Evolutionary conservation across 2,329 filamentous ascomycete species (phyloP).

Genomic region (Talaromyces verruculosus): DNA sequence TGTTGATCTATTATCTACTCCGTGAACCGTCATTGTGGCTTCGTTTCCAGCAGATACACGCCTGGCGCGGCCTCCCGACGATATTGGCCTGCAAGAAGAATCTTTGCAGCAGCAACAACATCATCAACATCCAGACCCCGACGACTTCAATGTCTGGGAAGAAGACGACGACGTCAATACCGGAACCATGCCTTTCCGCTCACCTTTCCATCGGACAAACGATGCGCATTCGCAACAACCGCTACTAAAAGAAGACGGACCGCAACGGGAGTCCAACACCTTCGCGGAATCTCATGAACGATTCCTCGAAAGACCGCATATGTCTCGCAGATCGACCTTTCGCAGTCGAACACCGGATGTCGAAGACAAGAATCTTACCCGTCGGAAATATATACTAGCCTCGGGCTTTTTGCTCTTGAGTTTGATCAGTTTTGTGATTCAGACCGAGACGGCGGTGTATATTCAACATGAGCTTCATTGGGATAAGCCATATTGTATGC

Average conservation of each 20-base stretch:
- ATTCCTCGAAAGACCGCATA: slow-evolving; percentile 41
- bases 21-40: slow-evolving; percentile 22
- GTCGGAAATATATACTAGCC: slow-evolving; percentile 83
- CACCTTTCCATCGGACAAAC: slow-evolving; percentile 48
- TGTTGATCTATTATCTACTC: background rate
- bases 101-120: background rate
- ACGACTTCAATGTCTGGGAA: slow-evolving; percentile 17
- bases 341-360: slow-evolving; percentile 73
- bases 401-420: slow-evolving; percentile 79
- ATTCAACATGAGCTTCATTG: slow-evolving; percentile 89
- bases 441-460: slow-evolving; percentile 94
- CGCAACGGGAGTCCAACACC: slow-evolving; percentile 38
- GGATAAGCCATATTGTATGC: slow-evolving; percentile 99
- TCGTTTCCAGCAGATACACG: slow-evolving; percentile 11
- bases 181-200: slow-evolving; percentile 49
- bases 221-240: slow-evolving; percentile 55
- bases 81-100: background rate
- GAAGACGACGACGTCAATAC: slow-evolving; percentile 22
- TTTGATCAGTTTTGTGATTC: slow-evolving; percentile 82
- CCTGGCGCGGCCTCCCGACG: slow-evolving; percentile 15
- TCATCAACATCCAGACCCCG: slow-evolving; percentile 3
- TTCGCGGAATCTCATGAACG: slow-evolving; percentile 36
- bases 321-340: slow-evolving; percentile 64
- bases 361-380: slow-evolving; percentile 63
- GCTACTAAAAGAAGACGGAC: slow-evolving; percentile 52